Base-by-base conservation (phyloP, 768 basidiomycete species). In the Suillus lakei region DNA sequence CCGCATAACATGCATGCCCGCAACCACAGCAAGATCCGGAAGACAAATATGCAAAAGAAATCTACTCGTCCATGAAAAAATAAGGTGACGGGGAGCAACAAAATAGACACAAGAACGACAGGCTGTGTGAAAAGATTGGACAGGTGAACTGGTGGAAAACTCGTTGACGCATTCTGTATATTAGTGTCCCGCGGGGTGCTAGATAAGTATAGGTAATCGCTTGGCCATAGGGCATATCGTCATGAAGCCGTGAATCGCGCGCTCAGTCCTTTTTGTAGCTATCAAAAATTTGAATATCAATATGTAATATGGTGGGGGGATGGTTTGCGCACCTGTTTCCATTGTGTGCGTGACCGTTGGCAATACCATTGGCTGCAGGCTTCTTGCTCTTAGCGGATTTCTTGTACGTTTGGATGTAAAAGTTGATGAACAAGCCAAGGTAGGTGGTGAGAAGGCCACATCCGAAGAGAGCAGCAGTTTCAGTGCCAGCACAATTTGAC, bases 371-470 rank as follows among this genome's bases (percentile, higher is more conserved):
- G 10, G 77, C 69, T 62, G 68, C 58, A 10, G 65, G 28, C 23
- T 65, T 71, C 73, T 68, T 73, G 36, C 78, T 78, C 71, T 82
- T 79, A 54, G 64, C 75, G 39, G 90, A 85, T 75, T 88, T 89
- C 81, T 88, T 88, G 82, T 93, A 93, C 34, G 92, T 93, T 76
- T 90, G 87, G 73, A 94, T 84, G 80, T 95, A 95, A 80, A 95
- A 95, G 78, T 95, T 93, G 84, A 99, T 94, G 85, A 99, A 99
- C 65, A 99, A 87, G 71, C 89, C 86, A 62, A 99, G 88, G 80
- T 98, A 99, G 72, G 87, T 91, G 32, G 94, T 92, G 70, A 99
- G 84, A 55, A 99, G 85, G 28, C 78, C 87, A 74, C 96, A 98
- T 56, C 96, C 98, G 64, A 97, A 91, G 64, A 95, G 66, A 3